phyloP scores from a whole-genome alignment of 2,329 filamentous ascomycete genomes.

The Fusarium brachygibbosum region DNA sequence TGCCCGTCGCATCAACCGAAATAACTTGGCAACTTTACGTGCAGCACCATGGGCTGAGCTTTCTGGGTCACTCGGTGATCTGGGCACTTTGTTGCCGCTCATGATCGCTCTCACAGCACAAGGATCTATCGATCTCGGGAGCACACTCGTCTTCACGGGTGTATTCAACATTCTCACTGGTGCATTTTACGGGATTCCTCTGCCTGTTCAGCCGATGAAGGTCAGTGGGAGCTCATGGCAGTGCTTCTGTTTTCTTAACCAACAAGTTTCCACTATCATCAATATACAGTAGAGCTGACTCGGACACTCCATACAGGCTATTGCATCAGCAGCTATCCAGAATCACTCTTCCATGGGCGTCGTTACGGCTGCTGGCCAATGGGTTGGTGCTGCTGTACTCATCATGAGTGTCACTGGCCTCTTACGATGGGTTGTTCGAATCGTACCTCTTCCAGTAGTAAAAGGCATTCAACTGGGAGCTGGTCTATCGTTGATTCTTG shows the following conservation, averaged over 20 bases:
- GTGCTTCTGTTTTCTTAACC: background rate
- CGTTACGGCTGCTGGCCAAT: slow-evolving; percentile 82
- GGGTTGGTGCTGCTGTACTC: slow-evolving; percentile 80
- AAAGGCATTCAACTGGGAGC: slow-evolving; percentile 97
- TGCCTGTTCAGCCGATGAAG: slow-evolving; percentile 92
- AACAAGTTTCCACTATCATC: background rate
- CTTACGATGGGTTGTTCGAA: slow-evolving; percentile 78
- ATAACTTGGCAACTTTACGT: slow-evolving; percentile 65
- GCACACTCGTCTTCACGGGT: slow-evolving; percentile 90
- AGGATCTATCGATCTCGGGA: slow-evolving; percentile 82
- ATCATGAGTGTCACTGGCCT: slow-evolving; percentile 84
- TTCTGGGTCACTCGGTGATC: slow-evolving; percentile 87
- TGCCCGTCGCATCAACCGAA: slow-evolving; percentile 55
- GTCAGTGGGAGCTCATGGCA: slow-evolving; percentile 50
- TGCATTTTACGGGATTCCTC: slow-evolving; percentile 84
- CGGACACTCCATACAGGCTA: slow-evolving; percentile 68
- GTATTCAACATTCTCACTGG: slow-evolving; percentile 89
- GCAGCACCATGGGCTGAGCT: slow-evolving; percentile 75
- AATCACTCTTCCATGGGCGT: slow-evolving; percentile 66
- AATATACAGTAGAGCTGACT: slow-evolving; percentile 6
- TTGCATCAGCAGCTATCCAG: slow-evolving; percentile 89
- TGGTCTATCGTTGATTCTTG: slow-evolving; percentile 84
- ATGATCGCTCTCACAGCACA: slow-evolving; percentile 87
- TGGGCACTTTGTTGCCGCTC: slow-evolving; percentile 90
- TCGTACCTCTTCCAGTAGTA: slow-evolving; percentile 87